A percentile compares a stretch with the other conserved stretches of the same genome.
Conservation (phyloP, 164 flowering plant genomes). For the Piper longum region DNA sequence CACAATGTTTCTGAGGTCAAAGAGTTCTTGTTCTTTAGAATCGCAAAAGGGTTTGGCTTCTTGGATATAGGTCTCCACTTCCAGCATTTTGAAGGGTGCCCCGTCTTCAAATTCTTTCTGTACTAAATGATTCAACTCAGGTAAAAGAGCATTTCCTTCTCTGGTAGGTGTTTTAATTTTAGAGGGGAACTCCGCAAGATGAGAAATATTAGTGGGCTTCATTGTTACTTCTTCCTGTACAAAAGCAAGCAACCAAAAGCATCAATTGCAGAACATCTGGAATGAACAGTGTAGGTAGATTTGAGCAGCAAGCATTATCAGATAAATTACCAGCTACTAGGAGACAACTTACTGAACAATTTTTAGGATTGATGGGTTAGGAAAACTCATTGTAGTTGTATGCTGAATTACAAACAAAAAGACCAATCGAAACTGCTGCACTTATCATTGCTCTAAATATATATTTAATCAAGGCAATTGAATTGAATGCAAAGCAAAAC, state of each 20-base stretch:
- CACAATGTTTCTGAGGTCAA: constrained; percentile 31
- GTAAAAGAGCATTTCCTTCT: constrained; percentile 40
- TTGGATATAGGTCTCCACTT: constrained; percentile 15
- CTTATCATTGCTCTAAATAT: too few relatives aligned
- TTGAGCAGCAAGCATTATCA: background rate
- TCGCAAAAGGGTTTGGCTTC: constrained; percentile 4
- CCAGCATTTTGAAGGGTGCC: constrained; percentile 19
- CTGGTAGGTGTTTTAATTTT: constrained; percentile 26
- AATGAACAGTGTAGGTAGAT: background rate
- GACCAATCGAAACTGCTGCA: background rate
- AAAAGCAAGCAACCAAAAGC: background rate
- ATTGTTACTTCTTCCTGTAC: constrained; percentile 21
- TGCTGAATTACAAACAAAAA: background rate
- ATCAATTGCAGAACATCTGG: background rate
- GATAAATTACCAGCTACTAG: background rate
- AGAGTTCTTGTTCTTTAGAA: constrained; percentile 46
- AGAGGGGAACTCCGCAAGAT: constrained; percentile 22
- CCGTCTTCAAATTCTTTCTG: constrained; percentile 28
- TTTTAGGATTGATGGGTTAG: too few relatives aligned
- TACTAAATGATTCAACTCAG: constrained; percentile 46
- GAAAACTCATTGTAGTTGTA: background rate
- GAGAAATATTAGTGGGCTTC: constrained; percentile 10
- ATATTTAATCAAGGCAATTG: too few relatives aligned
- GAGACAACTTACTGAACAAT: background rate
- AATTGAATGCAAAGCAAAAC: background rate